Percentiles rank a stretch among this genome's conserved stretches.
Evolutionary conservation across 75 land plant species (phyloP).

Genomic region (Adiantum capillusveneris): DNA sequence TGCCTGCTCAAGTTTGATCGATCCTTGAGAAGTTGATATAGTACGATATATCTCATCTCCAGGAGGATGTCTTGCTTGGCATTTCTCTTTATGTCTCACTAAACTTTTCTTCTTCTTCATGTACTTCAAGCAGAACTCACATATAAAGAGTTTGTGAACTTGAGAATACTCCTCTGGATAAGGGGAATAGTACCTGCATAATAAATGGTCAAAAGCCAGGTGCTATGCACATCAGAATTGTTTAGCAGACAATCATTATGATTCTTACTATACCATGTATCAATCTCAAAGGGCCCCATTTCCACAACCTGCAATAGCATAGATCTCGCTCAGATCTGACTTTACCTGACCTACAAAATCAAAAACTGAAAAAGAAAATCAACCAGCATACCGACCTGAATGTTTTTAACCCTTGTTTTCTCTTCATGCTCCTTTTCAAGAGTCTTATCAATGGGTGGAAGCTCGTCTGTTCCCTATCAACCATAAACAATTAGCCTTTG

Average conservation of each 20-base stretch:
- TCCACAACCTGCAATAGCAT: conserved; percentile 33
- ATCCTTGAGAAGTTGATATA: conserved; percentile 13
- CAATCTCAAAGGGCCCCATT: conserved; percentile 44
- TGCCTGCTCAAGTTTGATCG: conserved; percentile 1
- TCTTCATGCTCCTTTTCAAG: conserved; percentile 52
- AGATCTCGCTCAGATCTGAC: no score
- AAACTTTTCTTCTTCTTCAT: conserved; percentile 34
- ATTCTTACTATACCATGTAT: conserved; percentile 35
- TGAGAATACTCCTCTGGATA: conserved; percentile 45
- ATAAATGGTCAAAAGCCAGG: conserved; percentile 5
- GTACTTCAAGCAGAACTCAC: conserved; percentile 47
- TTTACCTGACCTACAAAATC: background rate
- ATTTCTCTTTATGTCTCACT: conserved; percentile 39
- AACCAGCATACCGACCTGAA: conserved; percentile 24
- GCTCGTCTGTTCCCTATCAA: conserved; percentile 33
- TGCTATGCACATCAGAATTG: no score
- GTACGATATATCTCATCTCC: conserved; percentile 46
- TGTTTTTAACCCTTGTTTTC: conserved; percentile 45
- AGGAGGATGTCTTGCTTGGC: conserved; percentile 33
- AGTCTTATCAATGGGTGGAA: conserved; percentile 38
- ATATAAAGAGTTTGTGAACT: conserved; percentile 34
- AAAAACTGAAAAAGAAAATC: background rate
- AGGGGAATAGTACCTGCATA: conserved; percentile 45
- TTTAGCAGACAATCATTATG: no score
- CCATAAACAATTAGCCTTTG: background rate